Base-by-base conservation (phyloP, 2,329 filamentous ascomycete genomes). In the Boeremia exigua region DNA sequence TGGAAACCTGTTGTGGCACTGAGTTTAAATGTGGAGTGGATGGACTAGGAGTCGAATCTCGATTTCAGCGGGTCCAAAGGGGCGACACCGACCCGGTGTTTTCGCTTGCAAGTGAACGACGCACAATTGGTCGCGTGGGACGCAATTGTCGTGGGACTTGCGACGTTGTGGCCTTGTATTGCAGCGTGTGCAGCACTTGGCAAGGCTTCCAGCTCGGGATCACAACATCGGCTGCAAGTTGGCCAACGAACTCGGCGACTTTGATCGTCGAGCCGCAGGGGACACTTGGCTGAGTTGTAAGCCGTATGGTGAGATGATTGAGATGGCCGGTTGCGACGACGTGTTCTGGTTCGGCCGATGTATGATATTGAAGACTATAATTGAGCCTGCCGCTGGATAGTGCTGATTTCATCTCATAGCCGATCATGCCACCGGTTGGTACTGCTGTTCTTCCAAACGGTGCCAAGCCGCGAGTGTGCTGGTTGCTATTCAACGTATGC, bases 381-480 rank as follows among this genome's bases (percentile, higher is more conserved):
- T 47, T 23, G 9, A 6, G 27, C 39, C 2, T 14, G 28, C 2
- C 12, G 29, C 25, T 19, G 15, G 40, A 32, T 5, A 15, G 28
- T 10, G 4, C 7, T 19, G 56, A 60, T 43, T 38, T 34, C 38
- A 25, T 46, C 34, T 46, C 23, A 42, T 44, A 37, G 49, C 34
- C 54, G 55, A 39, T 55, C 19, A 23, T 23, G 19, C 19, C 19
- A 23, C 19, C 19, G 19, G 19, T 23, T 23, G 19, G 19, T 23
- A 23, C 19, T 51, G 39, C 36, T 48, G 50, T 50, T 37, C 43
- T 58, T 44, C 47, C 40, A 39, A 60, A 47, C 48, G 40, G 55
- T 45, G 54, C 54, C 48, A 53, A 52, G 56, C 29, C 47, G 52
- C 48, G 52, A 59, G 52, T 59, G 56, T 62, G 56, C 59, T 56